Percentiles rank a stretch among this genome's conserved stretches.
These are phyloP conservation scores for Flaveria bidentis DNA, from an alignment of 129 eudicot species.

Conservation along the genomic window DNA sequence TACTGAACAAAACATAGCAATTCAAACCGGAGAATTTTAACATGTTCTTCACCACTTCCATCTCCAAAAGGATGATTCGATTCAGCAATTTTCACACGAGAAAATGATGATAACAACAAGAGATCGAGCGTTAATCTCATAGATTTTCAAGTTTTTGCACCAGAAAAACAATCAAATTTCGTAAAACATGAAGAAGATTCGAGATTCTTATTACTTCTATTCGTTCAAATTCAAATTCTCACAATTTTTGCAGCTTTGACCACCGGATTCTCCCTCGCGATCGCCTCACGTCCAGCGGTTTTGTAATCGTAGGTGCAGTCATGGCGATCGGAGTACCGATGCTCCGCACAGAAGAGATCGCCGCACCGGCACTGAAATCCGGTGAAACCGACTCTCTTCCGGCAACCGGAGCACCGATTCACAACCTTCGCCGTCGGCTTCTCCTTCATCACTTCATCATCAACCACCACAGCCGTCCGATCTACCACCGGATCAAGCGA, in stretches of 20 bases:
- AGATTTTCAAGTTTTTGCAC: constrained; percentile 4
- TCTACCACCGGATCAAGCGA: constrained; percentile 20
- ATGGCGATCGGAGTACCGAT: constrained; percentile 80
- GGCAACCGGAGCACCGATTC: constrained; percentile 69
- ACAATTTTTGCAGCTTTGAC: constrained; percentile 79
- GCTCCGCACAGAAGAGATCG: constrained; percentile 70
- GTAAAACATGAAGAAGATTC: background rate
- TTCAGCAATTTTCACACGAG: constrained; percentile 16
- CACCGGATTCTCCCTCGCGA: constrained; percentile 85
- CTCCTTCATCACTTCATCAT: constrained; percentile 19
- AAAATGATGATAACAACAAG: constrained; percentile 3
- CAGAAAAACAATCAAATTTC: constrained; percentile 21
- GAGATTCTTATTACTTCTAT: background rate
- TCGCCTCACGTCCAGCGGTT: constrained; percentile 66
- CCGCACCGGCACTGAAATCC: constrained; percentile 86
- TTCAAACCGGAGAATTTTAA: background rate
- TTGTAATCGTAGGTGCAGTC: constrained; percentile 75
- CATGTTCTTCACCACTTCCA: constrained; percentile 2
- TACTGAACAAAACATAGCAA: constrained; percentile 16
- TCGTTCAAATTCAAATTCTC: constrained; percentile 38
- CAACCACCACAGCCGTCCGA: constrained; percentile 22
- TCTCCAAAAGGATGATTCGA: constrained; percentile 14
- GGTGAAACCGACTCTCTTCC: constrained; percentile 68
- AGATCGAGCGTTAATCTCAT: constrained; percentile 20
- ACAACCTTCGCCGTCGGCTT: constrained; percentile 48